Conservation (phyloP, 2,329 filamentous ascomycete genomes). For the Colletotrichum incanum region DNA sequence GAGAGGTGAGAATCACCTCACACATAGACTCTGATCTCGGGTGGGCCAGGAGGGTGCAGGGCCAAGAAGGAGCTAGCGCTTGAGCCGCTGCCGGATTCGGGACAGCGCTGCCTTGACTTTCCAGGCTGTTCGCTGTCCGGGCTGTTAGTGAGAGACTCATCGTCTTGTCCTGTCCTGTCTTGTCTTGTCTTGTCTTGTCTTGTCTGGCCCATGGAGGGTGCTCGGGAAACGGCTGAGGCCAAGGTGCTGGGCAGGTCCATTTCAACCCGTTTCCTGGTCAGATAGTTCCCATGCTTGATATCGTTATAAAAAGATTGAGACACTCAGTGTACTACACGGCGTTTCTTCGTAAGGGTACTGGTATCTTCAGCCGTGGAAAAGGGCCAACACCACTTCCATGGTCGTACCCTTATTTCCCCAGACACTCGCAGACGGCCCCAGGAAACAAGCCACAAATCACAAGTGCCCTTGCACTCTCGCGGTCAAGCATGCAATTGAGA, state of each 20-base stretch:
- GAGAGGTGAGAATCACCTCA: background rate
- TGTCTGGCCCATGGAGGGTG: background rate
- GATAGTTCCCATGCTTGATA: background rate
- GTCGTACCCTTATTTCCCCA: background rate
- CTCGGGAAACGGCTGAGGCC: background rate
- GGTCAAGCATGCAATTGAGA: conserved; percentile 1
- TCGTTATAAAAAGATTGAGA: background rate
- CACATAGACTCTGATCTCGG: background rate
- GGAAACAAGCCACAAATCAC: conserved; percentile 23
- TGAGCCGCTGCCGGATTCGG: conserved; percentile 35
- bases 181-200: background rate
- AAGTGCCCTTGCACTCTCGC: conserved; percentile 21
- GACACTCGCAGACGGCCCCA: background rate
- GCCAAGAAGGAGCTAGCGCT: conserved; percentile 25
- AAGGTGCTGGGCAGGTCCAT: background rate
- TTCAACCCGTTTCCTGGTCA: background rate
- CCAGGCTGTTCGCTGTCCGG: conserved; percentile 12
- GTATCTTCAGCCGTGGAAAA: background rate
- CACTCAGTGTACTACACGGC: background rate
- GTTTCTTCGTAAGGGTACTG: background rate
- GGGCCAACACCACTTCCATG: background rate
- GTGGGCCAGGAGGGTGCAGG: conserved; percentile 16
- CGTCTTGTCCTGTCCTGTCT: background rate
- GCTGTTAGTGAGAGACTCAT: conserved; percentile 23
- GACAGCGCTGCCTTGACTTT: conserved; percentile 13